Base-by-base conservation (phyloP, 495 filamentous ascomycete genomes). In the Platismatia glauca region DNA sequence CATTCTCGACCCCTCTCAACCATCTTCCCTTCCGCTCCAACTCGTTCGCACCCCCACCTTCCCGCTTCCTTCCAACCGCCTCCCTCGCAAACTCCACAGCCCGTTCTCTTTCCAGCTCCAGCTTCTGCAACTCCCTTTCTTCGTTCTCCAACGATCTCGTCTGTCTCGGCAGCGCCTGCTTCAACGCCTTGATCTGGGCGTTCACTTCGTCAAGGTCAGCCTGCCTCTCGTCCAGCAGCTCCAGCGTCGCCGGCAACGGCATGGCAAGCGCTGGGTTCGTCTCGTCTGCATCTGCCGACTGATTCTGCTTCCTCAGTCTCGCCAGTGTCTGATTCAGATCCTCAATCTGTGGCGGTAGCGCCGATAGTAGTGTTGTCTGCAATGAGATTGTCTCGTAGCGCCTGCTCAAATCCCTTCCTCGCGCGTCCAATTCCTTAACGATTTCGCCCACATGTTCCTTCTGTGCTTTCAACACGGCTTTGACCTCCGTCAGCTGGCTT, bases 11-110 rank as follows among this genome's bases (percentile, higher is more conserved):
- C 35, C 86, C 85, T 64, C 83, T 82, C 69, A 87, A 87, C 91
- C 91, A 96, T 68, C 89, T 76, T 20, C 89, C 91, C 72, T 83
- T 82, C 73, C 90, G 86, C 70, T 95, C 90, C 29, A 95, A 71
- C 59, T 93, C 89, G 71, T 94, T 89, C 58, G 83, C 86, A 35
- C 86, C 81, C 0, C 86, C 84, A 55, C 84, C 84, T 39, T 85
- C 79, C 68, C 89, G 87, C 72, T 87, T 90, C 73, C 89, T 86
- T 67, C 87, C 79, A 68, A 84, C 81, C 7, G 91, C 92, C 71
- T 98, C 92, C 61, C 79, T 82, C 22, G 91, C 93, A 55, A 88
- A 86, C 50, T 79, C 74, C 59, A 84, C 80, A 55, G 82, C 84
- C 41, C 84, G 86, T 48, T 81, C 75, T 74, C 85, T 89, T 72